Evolutionary conservation across 1,139 yeast genomes (phyloP).

Genomic region (Pichia sp.): DNA sequence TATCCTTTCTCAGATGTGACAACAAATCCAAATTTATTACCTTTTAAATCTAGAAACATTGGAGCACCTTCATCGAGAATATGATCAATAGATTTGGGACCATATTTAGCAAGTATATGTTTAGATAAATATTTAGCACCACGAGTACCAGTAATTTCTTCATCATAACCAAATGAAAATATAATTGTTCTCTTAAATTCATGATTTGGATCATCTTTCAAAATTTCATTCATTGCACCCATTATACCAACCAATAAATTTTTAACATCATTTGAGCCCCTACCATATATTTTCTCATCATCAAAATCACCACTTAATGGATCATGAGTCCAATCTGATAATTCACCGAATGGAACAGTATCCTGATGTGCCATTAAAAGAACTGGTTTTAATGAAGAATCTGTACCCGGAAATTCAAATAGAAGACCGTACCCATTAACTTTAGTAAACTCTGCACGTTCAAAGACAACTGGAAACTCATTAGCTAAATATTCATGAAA

Average conservation of each 20-base stretch:
- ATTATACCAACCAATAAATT: slow-evolving; percentile 48
- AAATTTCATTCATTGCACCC: slow-evolving; percentile 48
- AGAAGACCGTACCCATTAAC: slow-evolving; percentile 39
- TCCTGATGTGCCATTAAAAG: slow-evolving; percentile 75
- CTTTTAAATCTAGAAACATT: slow-evolving; percentile 12
- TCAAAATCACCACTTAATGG: slow-evolving; percentile 53
- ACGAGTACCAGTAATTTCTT: slow-evolving; percentile 51
- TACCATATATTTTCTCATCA: slow-evolving; percentile 49
- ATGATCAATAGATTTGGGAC: slow-evolving; percentile 44
- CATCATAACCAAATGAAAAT: slow-evolving; percentile 65
- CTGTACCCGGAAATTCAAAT: slow-evolving; percentile 37
- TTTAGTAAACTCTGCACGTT: slow-evolving; percentile 32
- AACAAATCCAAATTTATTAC: slow-evolving; percentile 41
- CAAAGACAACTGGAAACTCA: slow-evolving; percentile 39
- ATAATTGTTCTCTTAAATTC: slow-evolving; percentile 49
- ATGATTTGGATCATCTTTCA: slow-evolving; percentile 34
- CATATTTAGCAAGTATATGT: slow-evolving; percentile 42
- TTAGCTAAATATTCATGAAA: slow-evolving; percentile 38
- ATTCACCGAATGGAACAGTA: slow-evolving; percentile 59
- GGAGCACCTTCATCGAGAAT: slow-evolving; percentile 56
- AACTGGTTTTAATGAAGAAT: slow-evolving; percentile 50
- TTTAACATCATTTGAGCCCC: slow-evolving; percentile 63
- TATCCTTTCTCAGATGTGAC: slow-evolving; percentile 65
- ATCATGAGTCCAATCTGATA: slow-evolving; percentile 56
- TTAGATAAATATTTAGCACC: slow-evolving; percentile 46